Conservation (phyloP, 805 yeast species). For the Metschnikowia continentalis region DNA sequence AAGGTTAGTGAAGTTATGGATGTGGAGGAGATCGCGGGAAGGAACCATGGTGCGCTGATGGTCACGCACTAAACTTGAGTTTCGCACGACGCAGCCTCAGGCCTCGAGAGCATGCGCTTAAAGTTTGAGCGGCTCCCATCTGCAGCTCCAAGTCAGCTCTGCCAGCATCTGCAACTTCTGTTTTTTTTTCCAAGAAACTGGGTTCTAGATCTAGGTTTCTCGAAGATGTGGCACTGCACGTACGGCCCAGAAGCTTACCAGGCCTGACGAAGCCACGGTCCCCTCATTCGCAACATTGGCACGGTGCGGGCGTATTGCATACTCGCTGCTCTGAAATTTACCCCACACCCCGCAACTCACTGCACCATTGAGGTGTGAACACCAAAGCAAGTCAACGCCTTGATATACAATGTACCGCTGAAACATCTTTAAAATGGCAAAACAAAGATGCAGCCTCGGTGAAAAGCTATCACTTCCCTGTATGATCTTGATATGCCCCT, state of each 20-base stretch:
- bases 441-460: not conserved
- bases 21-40: constrained; percentile 16
- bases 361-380: not conserved
- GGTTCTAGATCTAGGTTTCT: too few species aligned
- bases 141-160: not conserved
- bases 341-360: constrained; percentile 12
- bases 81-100: constrained; percentile 10
- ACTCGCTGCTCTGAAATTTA: constrained; percentile 5
- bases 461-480: too few species aligned
- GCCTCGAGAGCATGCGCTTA: constrained; percentile 1
- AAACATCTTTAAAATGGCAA: not conserved
- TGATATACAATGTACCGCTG: not conserved
- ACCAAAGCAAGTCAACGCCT: not conserved
- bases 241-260: not conserved
- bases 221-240: not conserved
- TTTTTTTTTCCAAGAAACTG: too few species aligned
- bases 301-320: constrained; percentile 8
- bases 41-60: constrained; percentile 10
- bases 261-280: not conserved
- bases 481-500: too few species aligned
- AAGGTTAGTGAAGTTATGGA: constrained; percentile 2
- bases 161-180: not conserved
- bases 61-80: constrained; percentile 18
- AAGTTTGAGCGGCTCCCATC: not conserved
- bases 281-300: constrained; percentile 12